Evolutionary conservation across 257 asterid species (phyloP), one percentile per base, ranked within the genome.

Genomic region (Solanum sitiens): DNA sequence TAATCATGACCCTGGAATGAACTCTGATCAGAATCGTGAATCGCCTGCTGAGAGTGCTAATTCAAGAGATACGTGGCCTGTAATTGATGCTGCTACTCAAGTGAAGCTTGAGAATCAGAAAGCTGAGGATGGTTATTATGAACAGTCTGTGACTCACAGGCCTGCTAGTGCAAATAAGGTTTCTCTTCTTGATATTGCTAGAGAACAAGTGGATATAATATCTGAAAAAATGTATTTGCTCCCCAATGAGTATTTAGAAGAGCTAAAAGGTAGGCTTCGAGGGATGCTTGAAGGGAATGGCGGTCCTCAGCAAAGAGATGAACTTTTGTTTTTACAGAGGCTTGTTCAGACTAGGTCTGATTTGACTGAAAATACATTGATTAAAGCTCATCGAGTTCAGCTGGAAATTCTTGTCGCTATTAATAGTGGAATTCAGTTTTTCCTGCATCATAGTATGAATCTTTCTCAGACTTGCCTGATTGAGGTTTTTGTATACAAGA

Each of bases 21-120:
- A 93, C 88, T 93, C 96, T 42, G 98, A 95, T 84, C 98, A 92
- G 88, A 90, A 90, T 61, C 98, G 94, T 6, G 98, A 93, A 73
- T 95, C 98, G 61, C 99, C 96, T 45, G 87, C 98, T 6, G 99
- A 96, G 86, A 96, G 99, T 92, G 99, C 98, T 71, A 93, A 98
- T 90, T 96, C 99, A 14, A 91, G 98, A 45, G 98, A 95, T 86
- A 95, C 98, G 23, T 95, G 99, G 98, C 99, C 98, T 85, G 89
- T 95, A 20, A 87, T 94, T 75, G 98, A 94, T 83, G 94, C 93
- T 67, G 86, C 93, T 91, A 89, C 59, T 33, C 93, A 91, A 61
- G 92, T 93, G 92, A 92, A 92, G 65, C 68, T 86, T 86, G 98
- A 94, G 88, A 95, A 89, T 89, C 96, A 94, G 73, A 96, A 93